A percentile compares a stretch with the other conserved stretches of the same genome.
Evolutionary conservation across 1,284 basidiomycete genomes (phyloP).

Genomic region (Tilletia caries): DNA sequence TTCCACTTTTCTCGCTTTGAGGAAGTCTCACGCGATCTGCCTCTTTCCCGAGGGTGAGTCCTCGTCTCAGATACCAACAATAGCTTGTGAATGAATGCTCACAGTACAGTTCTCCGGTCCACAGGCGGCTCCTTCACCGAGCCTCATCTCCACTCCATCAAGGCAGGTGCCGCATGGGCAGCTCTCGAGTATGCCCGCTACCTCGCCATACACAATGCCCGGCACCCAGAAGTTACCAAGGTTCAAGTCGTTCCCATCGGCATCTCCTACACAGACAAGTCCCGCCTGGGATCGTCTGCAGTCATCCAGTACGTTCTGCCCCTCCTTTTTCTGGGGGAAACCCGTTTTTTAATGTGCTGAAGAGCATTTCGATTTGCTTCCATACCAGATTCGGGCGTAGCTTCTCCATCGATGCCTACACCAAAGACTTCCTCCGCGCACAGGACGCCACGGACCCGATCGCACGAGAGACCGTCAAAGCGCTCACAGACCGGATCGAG

Average conservation of each 20-base stretch:
- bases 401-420: conserved; percentile 71
- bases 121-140: conserved; percentile 64
- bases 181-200: conserved; percentile 79
- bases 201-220: conserved; percentile 8
- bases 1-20: conserved; percentile 81
- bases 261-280: conserved; percentile 91
- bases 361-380: neutral
- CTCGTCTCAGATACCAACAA: neutral
- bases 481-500: conserved; percentile 73
- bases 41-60: conserved; percentile 80
- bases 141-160: conserved; percentile 84
- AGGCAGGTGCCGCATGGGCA: conserved; percentile 93
- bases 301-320: conserved; percentile 56
- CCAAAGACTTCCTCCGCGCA: conserved; percentile 67
- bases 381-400: conserved; percentile 71
- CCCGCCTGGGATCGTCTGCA: conserved; percentile 76
- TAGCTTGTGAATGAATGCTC: neutral
- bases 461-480: conserved; percentile 77
- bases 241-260: conserved; percentile 74
- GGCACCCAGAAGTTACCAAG: conserved; percentile 41
- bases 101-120: neutral
- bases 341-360: neutral
- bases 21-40: conserved; percentile 74
- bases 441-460: conserved; percentile 17
- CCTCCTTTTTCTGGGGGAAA: conserved; percentile 44